Evolutionary conservation across 1,139 yeast species (phyloP).

Genomic region (Yamadazyma sp.): DNA sequence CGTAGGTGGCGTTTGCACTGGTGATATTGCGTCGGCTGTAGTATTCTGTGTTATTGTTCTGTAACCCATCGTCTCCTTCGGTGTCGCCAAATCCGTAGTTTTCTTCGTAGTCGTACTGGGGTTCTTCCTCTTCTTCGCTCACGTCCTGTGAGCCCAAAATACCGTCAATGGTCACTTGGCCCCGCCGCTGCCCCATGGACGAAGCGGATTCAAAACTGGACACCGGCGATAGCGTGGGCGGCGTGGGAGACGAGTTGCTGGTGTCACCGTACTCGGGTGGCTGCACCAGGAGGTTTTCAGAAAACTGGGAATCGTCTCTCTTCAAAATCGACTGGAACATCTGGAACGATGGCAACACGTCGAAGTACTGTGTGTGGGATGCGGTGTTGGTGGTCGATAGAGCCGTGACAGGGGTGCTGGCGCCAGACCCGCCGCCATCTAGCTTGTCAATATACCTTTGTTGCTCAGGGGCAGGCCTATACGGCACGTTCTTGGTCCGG

Average conservation of each 20-base stretch:
- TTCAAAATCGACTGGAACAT: slow-evolving; percentile 59
- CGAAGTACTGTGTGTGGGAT: slow-evolving; percentile 48
- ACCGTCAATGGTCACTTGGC: slow-evolving; percentile 13
- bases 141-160: slow-evolving; percentile 14
- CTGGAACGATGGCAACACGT: slow-evolving; percentile 62
- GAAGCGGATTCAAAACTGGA: background rate
- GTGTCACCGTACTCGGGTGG: slow-evolving; percentile 47
- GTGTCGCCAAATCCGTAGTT: slow-evolving; percentile 25
- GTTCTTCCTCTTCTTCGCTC: slow-evolving; percentile 2
- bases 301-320: slow-evolving; percentile 45
- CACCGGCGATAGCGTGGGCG: slow-evolving; percentile 21
- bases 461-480: slow-evolving; percentile 35
- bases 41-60: slow-evolving; percentile 8
- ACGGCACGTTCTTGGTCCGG: slow-evolving; percentile 26
- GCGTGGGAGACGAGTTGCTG: slow-evolving; percentile 28
- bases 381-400: slow-evolving; percentile 27
- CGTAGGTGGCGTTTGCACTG: slow-evolving; percentile 25
- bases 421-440: slow-evolving; percentile 11
- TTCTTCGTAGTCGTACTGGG: slow-evolving; percentile 19
- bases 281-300: slow-evolving; percentile 32
- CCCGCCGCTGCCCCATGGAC: background rate
- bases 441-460: slow-evolving; percentile 35
- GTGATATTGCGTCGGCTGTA: slow-evolving; percentile 7
- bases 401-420: slow-evolving; percentile 15
- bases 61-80: slow-evolving; percentile 17